A percentile compares a stretch with the other conserved stretches of the same genome.
Evolutionary conservation across 495 filamentous ascomycete species (phyloP).

Genomic region (Lepraria neglecta): DNA sequence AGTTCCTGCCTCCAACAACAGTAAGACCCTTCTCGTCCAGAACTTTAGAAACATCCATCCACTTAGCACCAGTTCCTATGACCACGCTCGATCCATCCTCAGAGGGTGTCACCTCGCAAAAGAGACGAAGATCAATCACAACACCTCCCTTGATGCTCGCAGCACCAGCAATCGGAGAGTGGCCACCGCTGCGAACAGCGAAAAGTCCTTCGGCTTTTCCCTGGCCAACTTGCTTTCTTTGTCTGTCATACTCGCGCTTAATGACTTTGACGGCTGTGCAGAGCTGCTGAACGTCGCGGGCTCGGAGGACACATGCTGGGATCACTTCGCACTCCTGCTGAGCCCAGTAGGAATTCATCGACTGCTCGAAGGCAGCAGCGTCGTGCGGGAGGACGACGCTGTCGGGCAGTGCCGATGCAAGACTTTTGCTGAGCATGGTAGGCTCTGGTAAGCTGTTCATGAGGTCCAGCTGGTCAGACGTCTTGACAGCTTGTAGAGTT

Average conservation of each 20-base stretch:
- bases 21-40: conserved; percentile 36
- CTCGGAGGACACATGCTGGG: conserved; percentile 32
- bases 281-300: conserved; percentile 28
- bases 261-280: conserved; percentile 26
- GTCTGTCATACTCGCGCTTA: conserved; percentile 27
- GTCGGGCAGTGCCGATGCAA: conserved; percentile 23
- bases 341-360: conserved; percentile 33
- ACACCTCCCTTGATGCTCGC: conserved; percentile 32
- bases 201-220: conserved; percentile 17
- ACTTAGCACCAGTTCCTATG: conserved; percentile 38
- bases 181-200: conserved; percentile 26
- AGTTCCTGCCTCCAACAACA: conserved; percentile 34
- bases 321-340: conserved; percentile 33
- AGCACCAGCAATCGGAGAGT: conserved; percentile 30
- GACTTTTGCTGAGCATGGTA: conserved; percentile 24
- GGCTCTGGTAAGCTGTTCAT: conserved; percentile 15
- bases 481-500: conserved; percentile 12
- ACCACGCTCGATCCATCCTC: conserved; percentile 26
- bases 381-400: conserved; percentile 26
- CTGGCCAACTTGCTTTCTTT: conserved; percentile 13
- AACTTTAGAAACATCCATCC: conserved; percentile 38
- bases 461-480: conserved; percentile 8
- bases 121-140: conserved; percentile 30
- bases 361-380: conserved; percentile 27
- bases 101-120: conserved; percentile 26